These are phyloP conservation scores for Aspergillus candidus DNA, from an alignment of 2,329 filamentous ascomycete genomes.

Conservation along the genomic window DNA sequence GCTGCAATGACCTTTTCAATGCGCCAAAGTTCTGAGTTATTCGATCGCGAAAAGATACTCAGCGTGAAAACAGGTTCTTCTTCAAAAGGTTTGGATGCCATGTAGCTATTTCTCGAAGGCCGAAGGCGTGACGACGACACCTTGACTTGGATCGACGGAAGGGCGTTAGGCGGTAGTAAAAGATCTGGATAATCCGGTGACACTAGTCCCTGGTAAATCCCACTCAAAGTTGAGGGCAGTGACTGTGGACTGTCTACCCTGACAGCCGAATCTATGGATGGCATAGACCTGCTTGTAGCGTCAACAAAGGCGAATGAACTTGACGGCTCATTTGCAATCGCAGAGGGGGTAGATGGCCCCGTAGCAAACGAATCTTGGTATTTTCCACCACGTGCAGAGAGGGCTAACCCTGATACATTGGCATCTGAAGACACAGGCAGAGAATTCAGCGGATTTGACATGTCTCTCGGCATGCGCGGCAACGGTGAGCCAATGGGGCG, in stretches of 20 bases:
- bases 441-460: slow-evolving; percentile 47
- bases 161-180: slow-evolving; percentile 77
- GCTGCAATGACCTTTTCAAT: slow-evolving; percentile 86
- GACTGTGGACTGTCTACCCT: slow-evolving; percentile 31
- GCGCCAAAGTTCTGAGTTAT: slow-evolving; percentile 69
- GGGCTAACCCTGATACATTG: slow-evolving; percentile 48
- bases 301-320: slow-evolving; percentile 10
- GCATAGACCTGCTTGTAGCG: slow-evolving; percentile 18
- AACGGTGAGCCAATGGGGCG: slow-evolving; percentile 55
- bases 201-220: slow-evolving; percentile 69
- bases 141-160: slow-evolving; percentile 76
- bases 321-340: slow-evolving; percentile 44
- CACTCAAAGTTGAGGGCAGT: slow-evolving; percentile 27
- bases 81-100: slow-evolving; percentile 72
- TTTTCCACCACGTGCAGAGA: slow-evolving; percentile 67
- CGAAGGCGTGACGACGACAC: slow-evolving; percentile 94
- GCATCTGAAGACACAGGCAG: slow-evolving; percentile 63
- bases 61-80: slow-evolving; percentile 93
- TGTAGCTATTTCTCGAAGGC: slow-evolving; percentile 77
- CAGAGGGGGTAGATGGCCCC: slow-evolving; percentile 19
- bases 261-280: slow-evolving; percentile 33
- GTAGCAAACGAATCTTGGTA: slow-evolving; percentile 67
- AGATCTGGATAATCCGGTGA: slow-evolving; percentile 84
- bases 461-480: slow-evolving; percentile 51
- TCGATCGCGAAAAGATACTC: slow-evolving; percentile 69